Evolutionary conservation across 225 moss, liverwort and hornwort species (phyloP).

Genomic region (Physcomitrellopsis africana): DNA sequence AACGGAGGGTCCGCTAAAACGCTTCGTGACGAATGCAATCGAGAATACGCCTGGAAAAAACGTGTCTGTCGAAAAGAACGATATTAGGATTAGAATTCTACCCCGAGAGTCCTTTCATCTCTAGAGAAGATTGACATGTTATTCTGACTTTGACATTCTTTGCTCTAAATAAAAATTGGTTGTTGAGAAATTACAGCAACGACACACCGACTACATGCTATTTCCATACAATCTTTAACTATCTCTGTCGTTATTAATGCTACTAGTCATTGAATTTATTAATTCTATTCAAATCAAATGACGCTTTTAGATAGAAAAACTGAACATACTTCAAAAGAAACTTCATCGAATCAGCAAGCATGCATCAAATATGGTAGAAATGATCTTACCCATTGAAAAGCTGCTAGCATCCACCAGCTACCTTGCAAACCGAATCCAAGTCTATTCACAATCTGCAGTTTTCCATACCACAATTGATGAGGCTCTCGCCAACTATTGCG

Average conservation of each 20-base stretch:
- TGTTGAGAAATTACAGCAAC: not conserved
- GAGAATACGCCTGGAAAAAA: conserved; percentile 70
- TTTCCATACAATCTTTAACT: conserved; percentile 20
- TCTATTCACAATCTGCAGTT: conserved; percentile 53
- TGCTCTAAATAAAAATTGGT: not conserved
- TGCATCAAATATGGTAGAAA: not conserved
- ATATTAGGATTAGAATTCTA: conserved; percentile 21
- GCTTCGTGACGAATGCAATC: conserved; percentile 74
- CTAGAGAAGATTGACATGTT: conserved; percentile 8
- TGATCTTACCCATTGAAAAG: conserved; percentile 77
- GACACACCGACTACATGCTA: not conserved
- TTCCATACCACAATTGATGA: conserved; percentile 26
- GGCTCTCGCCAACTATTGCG: not conserved
- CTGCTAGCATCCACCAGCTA: conserved; percentile 95
- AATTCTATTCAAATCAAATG: not conserved
- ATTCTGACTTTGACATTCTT: not conserved
- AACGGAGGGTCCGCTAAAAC: conserved; percentile 54
- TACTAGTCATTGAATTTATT: not conserved
- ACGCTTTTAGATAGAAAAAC: not conserved
- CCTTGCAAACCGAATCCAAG: conserved; percentile 71
- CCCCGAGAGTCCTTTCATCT: not conserved
- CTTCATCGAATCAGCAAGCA: not conserved
- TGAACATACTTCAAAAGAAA: not conserved
- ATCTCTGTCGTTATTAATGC: not conserved
- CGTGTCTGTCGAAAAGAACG: conserved; percentile 50